These are phyloP conservation scores for Saksenaea oblongispora DNA, from an alignment of 371 early-diverging fungal genomes.

Conservation along the genomic window DNA sequence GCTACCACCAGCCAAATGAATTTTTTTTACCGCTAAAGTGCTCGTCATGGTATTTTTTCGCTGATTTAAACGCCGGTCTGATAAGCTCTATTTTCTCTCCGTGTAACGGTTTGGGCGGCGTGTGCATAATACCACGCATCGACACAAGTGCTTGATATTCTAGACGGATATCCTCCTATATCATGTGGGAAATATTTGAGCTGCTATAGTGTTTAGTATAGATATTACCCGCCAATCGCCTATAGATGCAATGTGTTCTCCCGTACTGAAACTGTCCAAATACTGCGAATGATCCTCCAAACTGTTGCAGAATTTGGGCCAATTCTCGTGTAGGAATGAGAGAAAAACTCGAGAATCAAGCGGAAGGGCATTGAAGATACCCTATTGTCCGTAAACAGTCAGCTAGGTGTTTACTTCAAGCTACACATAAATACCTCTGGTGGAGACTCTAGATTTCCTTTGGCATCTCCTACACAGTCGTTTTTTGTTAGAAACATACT, in stretches of 20 bases:
- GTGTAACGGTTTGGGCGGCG: neutral
- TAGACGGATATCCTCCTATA: constrained; percentile 8
- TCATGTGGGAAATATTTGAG: neutral
- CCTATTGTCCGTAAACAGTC: neutral
- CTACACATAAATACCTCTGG: constrained; percentile 23
- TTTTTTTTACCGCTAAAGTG: neutral
- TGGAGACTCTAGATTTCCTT: constrained; percentile 25
- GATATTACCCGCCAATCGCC: constrained; percentile 25
- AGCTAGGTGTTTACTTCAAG: neutral
- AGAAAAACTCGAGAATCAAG: constrained; percentile 24
- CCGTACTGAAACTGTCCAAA: constrained; percentile 22
- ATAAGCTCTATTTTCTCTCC: neutral
- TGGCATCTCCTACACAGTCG: constrained; percentile 7
- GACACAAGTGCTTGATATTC: constrained; percentile 19
- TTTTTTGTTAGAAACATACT: neutral
- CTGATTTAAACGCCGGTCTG: neutral
- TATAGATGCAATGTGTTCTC: constrained; percentile 24
- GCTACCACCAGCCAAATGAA: too few relatives aligned
- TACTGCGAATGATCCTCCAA: constrained; percentile 16
- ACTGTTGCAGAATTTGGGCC: constrained; percentile 15
- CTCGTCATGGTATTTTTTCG: neutral
- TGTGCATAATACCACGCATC: constrained; percentile 29
- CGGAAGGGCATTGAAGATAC: constrained; percentile 23
- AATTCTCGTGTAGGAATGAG: constrained; percentile 30
- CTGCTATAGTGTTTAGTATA: neutral